Evolutionary conservation across 2,329 filamentous ascomycete species (phyloP).

Genomic region (Ceratocystis lukuohia): DNA sequence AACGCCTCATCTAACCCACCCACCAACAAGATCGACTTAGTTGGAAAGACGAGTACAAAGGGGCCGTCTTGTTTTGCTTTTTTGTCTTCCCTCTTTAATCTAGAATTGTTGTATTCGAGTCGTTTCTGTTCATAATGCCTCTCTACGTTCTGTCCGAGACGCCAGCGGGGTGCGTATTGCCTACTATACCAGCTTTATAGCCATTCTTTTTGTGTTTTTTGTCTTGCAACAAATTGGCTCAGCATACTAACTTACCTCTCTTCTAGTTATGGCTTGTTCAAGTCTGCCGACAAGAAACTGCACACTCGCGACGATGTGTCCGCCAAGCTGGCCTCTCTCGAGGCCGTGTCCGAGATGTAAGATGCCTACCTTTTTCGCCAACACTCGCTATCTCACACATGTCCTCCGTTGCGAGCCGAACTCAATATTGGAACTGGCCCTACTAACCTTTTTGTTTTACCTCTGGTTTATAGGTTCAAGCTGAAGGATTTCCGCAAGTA

Average conservation of each 20-base stretch:
- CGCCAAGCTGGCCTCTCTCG: slow-evolving; percentile 61
- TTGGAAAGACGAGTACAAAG: slow-evolving; percentile 12
- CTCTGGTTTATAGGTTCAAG: slow-evolving; percentile 51
- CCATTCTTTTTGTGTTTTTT: background rate
- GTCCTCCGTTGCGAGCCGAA: background rate
- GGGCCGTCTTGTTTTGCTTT: slow-evolving; percentile 11
- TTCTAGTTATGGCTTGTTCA: slow-evolving; percentile 86
- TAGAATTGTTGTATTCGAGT: slow-evolving; percentile 4
- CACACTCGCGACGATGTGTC: slow-evolving; percentile 74
- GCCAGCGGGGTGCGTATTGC: slow-evolving; percentile 54
- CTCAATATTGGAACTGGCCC: background rate
- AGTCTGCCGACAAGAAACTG: slow-evolving; percentile 97
- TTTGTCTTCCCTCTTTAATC: slow-evolving; percentile 8
- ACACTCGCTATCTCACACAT: background rate
- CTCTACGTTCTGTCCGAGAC: slow-evolving; percentile 91
- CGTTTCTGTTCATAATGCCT: slow-evolving; percentile 27
- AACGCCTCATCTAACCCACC: slow-evolving; percentile 12
- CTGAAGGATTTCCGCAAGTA: slow-evolving; percentile 97
- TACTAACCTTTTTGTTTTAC: slow-evolving; percentile 16
- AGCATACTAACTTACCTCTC: slow-evolving; percentile 13
- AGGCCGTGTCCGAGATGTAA: slow-evolving; percentile 77
- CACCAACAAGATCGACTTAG: slow-evolving; percentile 15
- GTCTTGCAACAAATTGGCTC: background rate
- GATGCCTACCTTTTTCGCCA: slow-evolving; percentile 27
- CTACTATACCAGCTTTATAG: background rate